Evolutionary conservation across 2,329 filamentous ascomycete genomes (phyloP).

Genomic region (Pseudocercospora eumusae): DNA sequence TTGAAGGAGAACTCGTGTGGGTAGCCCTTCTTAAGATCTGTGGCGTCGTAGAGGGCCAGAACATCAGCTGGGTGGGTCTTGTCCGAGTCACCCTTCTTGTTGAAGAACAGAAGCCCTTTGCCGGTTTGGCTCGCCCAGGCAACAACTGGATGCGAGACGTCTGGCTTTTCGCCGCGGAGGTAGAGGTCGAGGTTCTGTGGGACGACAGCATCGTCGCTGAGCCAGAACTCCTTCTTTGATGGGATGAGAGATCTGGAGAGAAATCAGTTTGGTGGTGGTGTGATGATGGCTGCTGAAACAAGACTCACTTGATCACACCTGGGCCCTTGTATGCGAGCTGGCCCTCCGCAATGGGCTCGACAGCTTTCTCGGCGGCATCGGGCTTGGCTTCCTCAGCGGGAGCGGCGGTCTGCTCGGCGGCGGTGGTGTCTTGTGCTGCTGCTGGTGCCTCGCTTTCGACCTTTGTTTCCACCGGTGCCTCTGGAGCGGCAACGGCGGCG

Average conservation of each 20-base stretch:
- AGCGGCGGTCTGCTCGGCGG: constrained; percentile 42
- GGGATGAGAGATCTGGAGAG: constrained; percentile 75
- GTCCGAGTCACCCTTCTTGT: constrained; percentile 73
- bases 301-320: constrained; percentile 81
- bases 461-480: constrained; percentile 40
- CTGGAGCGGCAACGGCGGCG: constrained; percentile 40
- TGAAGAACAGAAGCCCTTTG: constrained; percentile 91
- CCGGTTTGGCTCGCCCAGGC: constrained; percentile 93
- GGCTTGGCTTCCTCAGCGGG: constrained; percentile 47
- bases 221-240: constrained; percentile 84
- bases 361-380: constrained; percentile 49
- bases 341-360: constrained; percentile 77
- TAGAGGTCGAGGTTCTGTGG: constrained; percentile 73
- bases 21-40: constrained; percentile 75
- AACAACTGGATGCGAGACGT: constrained; percentile 73
- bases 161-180: constrained; percentile 84
- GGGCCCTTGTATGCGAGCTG: constrained; percentile 86
- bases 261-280: constrained; percentile 17
- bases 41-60: constrained; percentile 62
- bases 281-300: neutral
- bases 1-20: constrained; percentile 82
- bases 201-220: constrained; percentile 67
- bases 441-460: constrained; percentile 45
- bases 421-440: constrained; percentile 21
- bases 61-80: constrained; percentile 79